These are phyloP conservation scores for Pneumocystis sp. DNA, from an alignment of 1,139 yeast genomes.

Conservation along the genomic window DNA sequence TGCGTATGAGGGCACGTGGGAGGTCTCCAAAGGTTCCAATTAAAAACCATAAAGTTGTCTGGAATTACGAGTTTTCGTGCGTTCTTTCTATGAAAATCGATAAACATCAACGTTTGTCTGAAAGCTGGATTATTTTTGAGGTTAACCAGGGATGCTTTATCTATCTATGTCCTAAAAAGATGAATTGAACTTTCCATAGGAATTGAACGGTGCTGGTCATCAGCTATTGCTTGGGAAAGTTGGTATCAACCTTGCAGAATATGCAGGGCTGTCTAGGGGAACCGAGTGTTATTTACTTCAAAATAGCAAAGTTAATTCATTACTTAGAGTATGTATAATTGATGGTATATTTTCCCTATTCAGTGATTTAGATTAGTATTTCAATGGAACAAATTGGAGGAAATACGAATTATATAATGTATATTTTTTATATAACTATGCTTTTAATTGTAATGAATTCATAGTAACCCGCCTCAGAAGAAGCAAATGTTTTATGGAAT, in stretches of 20 bases:
- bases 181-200: conserved; percentile 18
- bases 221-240: conserved; percentile 47
- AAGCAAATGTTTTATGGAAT: conserved; percentile 25
- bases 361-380: background rate
- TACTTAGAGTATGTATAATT: conserved; percentile 32
- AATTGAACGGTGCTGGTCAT: conserved; percentile 20
- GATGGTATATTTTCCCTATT: background rate
- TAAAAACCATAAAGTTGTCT: conserved; percentile 35
- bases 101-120: conserved; percentile 21
- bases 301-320: conserved; percentile 69
- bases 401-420: conserved; percentile 3
- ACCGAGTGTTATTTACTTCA: conserved; percentile 53
- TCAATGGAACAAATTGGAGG: background rate
- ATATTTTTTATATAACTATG: background rate
- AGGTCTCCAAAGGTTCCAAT: conserved; percentile 32
- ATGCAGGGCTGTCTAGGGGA: conserved; percentile 41
- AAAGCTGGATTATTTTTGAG: conserved; percentile 22
- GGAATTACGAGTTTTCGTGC: conserved; percentile 31
- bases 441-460: background rate
- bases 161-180: background rate
- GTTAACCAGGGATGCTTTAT: conserved; percentile 16
- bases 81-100: conserved; percentile 32
- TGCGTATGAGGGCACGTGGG: conserved; percentile 31
- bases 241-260: conserved; percentile 58
- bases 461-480: conserved; percentile 3